Percentiles rank a stretch among this genome's conserved stretches.
Evolutionary conservation across 2,329 filamentous ascomycete genomes (phyloP).

Genomic region (Xylariaceae sp.): DNA sequence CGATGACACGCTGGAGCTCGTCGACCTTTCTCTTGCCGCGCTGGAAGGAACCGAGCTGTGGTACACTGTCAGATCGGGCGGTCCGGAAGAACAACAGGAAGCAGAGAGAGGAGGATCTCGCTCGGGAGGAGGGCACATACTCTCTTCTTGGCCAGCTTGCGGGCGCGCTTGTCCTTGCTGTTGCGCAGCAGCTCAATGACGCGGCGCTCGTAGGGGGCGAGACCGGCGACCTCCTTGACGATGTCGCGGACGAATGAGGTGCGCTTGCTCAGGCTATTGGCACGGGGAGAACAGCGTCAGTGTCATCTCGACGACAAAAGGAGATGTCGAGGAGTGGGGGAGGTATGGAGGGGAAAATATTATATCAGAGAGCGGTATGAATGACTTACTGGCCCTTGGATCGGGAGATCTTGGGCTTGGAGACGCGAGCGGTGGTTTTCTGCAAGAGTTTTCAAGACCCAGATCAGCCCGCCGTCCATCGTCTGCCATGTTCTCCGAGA

Average conservation of each 20-base stretch:
- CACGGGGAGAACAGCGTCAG: too few relatives aligned
- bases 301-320: too few relatives aligned
- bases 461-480: constrained; percentile 55
- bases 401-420: constrained; percentile 70
- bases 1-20: constrained; percentile 96
- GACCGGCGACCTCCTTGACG: constrained; percentile 95
- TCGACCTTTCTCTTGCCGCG: constrained; percentile 99
- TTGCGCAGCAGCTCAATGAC: constrained; percentile 99
- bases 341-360: too few relatives aligned
- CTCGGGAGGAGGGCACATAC: too few relatives aligned
- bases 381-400: constrained; percentile 98
- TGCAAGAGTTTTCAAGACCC: constrained; percentile 38
- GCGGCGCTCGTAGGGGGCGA: constrained; percentile 94
- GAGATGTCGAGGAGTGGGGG: too few relatives aligned
- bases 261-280: constrained; percentile 90
- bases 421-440: constrained; percentile 75
- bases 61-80: too few relatives aligned
- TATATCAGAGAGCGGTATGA: too few relatives aligned
- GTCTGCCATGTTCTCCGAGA: constrained; percentile 35
- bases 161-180: constrained; percentile 97
- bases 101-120: too few relatives aligned
- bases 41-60: constrained; percentile 91
- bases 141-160: constrained; percentile 98
- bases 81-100: too few relatives aligned
- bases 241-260: constrained; percentile 95